Percentiles rank a stretch among this genome's conserved stretches.
These are phyloP conservation scores for Leccinum incarnatum DNA, from an alignment of 768 basidiomycete genomes.

Conservation along the genomic window DNA sequence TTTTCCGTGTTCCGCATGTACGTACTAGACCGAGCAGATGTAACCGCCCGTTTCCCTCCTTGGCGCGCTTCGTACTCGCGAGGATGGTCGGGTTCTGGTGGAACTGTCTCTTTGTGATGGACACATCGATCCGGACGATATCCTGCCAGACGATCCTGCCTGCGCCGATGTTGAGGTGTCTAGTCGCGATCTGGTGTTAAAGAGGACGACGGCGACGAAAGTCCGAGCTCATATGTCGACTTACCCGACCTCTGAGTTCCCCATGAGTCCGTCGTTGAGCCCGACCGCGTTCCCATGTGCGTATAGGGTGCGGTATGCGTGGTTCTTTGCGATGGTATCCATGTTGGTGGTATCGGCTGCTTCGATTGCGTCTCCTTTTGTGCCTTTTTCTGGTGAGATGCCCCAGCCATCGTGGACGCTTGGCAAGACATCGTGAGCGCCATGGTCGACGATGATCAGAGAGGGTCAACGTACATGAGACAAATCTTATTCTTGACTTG, in stretches of 20 bases:
- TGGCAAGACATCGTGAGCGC: not conserved
- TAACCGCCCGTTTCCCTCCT: conserved; percentile 76
- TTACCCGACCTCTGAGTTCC: conserved; percentile 96
- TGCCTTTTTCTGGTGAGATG: conserved; percentile 60
- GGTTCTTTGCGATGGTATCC: conserved; percentile 79
- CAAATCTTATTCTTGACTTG: conserved; percentile 86
- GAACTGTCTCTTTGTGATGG: conserved; percentile 86
- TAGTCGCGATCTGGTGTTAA: conserved; percentile 29
- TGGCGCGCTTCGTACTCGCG: conserved; percentile 71
- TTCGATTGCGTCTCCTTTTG: conserved; percentile 86
- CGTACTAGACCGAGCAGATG: conserved; percentile 86
- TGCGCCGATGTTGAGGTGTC: conserved; percentile 93
- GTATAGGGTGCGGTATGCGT: conserved; percentile 67
- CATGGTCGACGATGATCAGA: not conserved
- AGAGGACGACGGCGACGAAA: not conserved
- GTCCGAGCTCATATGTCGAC: conserved; percentile 27
- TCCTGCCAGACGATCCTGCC: conserved; percentile 97
- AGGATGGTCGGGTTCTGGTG: conserved; percentile 75
- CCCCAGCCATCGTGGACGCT: conserved; percentile 99
- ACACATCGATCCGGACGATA: conserved; percentile 91
- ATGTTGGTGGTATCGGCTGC: conserved; percentile 84
- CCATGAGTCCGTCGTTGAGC: conserved; percentile 92
- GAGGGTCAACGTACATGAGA: conserved; percentile 60
- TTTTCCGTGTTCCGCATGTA: conserved; percentile 2
- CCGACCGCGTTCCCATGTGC: conserved; percentile 94